Conservation (phyloP, 2,329 filamentous ascomycete genomes). For the Exophiala alcalophila region DNA sequence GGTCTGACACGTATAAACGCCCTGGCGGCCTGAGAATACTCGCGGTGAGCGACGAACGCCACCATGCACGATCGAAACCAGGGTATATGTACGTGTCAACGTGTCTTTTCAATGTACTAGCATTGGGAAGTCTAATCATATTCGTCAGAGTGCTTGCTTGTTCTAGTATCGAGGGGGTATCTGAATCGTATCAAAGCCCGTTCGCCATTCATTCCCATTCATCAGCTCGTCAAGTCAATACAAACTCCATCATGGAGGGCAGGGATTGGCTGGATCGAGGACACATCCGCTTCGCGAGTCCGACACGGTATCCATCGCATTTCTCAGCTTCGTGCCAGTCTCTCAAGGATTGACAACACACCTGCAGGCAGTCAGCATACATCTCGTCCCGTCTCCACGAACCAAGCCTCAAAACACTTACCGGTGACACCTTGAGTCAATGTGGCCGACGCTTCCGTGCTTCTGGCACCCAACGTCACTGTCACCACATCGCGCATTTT, state of each 20-base stretch:
- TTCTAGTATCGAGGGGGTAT: too few relatives aligned
- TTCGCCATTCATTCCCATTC: too few relatives aligned
- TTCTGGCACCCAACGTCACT: slow-evolving; percentile 80
- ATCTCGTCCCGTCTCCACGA: neutral
- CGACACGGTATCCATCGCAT: neutral
- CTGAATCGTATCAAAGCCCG: too few relatives aligned
- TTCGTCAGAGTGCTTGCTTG: too few relatives aligned
- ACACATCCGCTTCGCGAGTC: neutral
- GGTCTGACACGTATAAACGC: slow-evolving; percentile 11
- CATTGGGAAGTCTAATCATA: too few relatives aligned
- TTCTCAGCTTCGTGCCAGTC: slow-evolving; percentile 12
- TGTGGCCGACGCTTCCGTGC: slow-evolving; percentile 81
- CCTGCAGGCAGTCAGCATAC: slow-evolving; percentile 12
- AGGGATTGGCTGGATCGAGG: too few relatives aligned
- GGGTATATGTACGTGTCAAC: too few relatives aligned
- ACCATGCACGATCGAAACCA: too few relatives aligned
- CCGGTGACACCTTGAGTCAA: slow-evolving; percentile 89
- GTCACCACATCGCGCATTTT: slow-evolving; percentile 70
- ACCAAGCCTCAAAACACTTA: slow-evolving; percentile 34
- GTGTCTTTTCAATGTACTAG: too few relatives aligned
- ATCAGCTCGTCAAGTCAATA: neutral
- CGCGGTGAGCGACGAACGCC: too few relatives aligned
- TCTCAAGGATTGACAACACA: slow-evolving; percentile 25
- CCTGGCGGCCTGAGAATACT: neutral
- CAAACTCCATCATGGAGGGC: too few relatives aligned